Evolutionary conservation across 1,284 basidiomycete genomes (phyloP), one percentile per base, ranked within the genome.

Genomic region (Marasmius tenuissimus): DNA sequence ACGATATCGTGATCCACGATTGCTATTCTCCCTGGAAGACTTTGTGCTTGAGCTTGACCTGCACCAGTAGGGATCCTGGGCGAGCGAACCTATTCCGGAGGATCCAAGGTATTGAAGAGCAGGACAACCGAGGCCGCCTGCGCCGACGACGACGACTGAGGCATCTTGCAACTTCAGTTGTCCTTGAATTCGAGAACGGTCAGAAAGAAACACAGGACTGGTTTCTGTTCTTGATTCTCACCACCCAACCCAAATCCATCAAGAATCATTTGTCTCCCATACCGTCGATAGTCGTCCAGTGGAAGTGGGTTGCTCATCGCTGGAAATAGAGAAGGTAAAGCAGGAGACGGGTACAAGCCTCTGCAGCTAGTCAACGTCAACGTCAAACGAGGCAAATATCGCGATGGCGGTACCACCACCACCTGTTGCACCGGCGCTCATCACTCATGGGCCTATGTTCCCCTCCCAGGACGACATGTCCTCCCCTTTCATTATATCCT

Each of bases 191-290:
- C 22, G 39, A 45, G 53, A 27, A 11, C 22, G 38, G 27, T 27
- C 27, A 27, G 27, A 27, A 27, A 27, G 27, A 27, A 27, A 27
- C 4, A 27, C 4, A 27, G 27, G 27, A 27, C 4, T 4, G 27
- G 35, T 53, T 39, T n/a, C 7, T 57, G 48, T 64, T 49, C 38
- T 11, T 58, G 56, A 62, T 54, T 33, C 50, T 22, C 33, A 91
- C 93, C 94, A 72, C 85, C 78, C 1, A 98, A 80, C 0, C 97
- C 97, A 71, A 98, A 91, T 27, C 88, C 89, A 61, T 94, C 88
- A 59, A 98, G 81, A 67, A 99, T 96, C 95, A 99, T 97, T 73
- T 99, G 97, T 50, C 97, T 83, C 27, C 96, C 96, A 85, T 98
- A 99, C 53, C 97, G 85, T 67, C 81, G 79, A 73, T 97, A 98